Percentiles rank a stretch among this genome's conserved stretches.
Evolutionary conservation across 1,284 basidiomycete species (phyloP).

Genomic region (Trametes hirsuta): DNA sequence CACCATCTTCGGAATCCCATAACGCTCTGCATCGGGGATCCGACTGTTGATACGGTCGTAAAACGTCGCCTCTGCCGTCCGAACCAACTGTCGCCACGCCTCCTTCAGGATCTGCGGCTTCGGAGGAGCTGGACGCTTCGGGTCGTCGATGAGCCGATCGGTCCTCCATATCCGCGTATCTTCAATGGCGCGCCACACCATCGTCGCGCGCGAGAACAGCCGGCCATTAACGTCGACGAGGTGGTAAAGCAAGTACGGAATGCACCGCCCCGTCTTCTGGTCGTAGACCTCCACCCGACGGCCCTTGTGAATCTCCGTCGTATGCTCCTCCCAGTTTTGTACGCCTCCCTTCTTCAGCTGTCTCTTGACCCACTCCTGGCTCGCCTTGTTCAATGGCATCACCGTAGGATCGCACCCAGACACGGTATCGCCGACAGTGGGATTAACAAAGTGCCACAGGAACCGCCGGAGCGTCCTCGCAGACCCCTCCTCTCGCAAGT

Average conservation of each 20-base stretch:
- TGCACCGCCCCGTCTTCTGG: not conserved
- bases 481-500: not conserved
- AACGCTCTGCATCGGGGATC: not conserved
- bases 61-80: not conserved
- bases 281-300: not conserved
- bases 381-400: not conserved
- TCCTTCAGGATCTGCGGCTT: constrained; percentile 7
- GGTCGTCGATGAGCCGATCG: not conserved
- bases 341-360: not conserved
- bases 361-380: not conserved
- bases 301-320: not conserved
- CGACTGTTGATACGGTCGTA: not conserved
- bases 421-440: not conserved
- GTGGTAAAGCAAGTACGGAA: not conserved
- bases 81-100: constrained; percentile 5
- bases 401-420: constrained; percentile 2
- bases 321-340: not conserved
- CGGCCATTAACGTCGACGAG: not conserved
- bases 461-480: constrained; percentile 1
- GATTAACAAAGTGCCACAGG: constrained; percentile 10
- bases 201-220: not conserved
- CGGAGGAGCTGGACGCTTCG: no score
- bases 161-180: not conserved
- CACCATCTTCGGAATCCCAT: not conserved
- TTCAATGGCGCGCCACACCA: not conserved